Conservation (phyloP, 371 early-diverging fungal genomes). For the Entomophthora muscae region DNA sequence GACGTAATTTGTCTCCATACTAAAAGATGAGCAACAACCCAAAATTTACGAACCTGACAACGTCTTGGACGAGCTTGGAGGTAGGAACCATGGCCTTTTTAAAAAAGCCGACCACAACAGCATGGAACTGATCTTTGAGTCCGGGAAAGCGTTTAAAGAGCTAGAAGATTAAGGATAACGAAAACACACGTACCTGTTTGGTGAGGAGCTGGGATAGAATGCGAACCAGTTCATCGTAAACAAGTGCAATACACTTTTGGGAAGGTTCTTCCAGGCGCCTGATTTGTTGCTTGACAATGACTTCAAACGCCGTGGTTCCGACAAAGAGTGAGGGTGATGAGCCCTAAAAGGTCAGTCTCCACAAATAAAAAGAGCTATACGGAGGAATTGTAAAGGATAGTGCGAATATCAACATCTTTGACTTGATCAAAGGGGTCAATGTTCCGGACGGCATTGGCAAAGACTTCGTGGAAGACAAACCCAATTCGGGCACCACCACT, state of each 20-base stretch:
- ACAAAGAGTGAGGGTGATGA: slow-evolving; percentile 94
- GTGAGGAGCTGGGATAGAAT: slow-evolving; percentile 77
- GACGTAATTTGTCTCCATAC: slow-evolving; percentile 90
- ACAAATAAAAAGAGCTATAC: slow-evolving; percentile 19
- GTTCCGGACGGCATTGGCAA: slow-evolving; percentile 70
- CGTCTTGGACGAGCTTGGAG: slow-evolving; percentile 81
- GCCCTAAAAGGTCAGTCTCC: slow-evolving; percentile 29
- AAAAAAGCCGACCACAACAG: slow-evolving; percentile 78
- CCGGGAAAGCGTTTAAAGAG: slow-evolving; percentile 94
- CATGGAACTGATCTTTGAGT: slow-evolving; percentile 75
- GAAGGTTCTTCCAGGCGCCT: slow-evolving; percentile 90
- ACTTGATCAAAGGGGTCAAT: slow-evolving; percentile 94
- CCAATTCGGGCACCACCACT: slow-evolving; percentile 96
- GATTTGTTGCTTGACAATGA: slow-evolving; percentile 93
- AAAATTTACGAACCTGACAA: slow-evolving; percentile 42
- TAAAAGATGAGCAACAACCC: slow-evolving; percentile 10
- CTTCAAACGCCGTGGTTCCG: slow-evolving; percentile 93
- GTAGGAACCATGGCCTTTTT: slow-evolving; percentile 78
- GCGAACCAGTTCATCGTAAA: slow-evolving; percentile 90
- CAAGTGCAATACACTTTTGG: slow-evolving; percentile 79
- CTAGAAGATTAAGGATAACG: slow-evolving; percentile 9
- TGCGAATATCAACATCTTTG: slow-evolving; percentile 95
- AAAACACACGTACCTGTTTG: slow-evolving; percentile 40
- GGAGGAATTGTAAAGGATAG: slow-evolving; percentile 93
- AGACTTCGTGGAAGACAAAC: slow-evolving; percentile 97